Base-by-base conservation (phyloP, 257 asterid genomes). In the Nicotiana benthamiana region DNA sequence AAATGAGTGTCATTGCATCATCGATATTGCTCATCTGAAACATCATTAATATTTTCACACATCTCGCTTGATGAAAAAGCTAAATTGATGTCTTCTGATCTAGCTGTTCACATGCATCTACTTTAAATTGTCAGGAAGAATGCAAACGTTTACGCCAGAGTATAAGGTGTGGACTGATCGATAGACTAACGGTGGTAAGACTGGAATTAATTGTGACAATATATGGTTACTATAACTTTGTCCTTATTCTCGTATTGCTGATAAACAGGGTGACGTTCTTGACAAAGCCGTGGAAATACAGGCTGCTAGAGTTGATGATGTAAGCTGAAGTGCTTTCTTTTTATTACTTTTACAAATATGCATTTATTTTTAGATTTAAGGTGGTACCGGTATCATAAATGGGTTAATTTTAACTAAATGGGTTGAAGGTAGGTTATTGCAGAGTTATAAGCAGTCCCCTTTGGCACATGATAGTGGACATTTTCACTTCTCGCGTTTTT, bases 71-170 rank as follows among this genome's bases (percentile, higher is more conserved):
- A 36, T 24, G 24, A 72, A 46, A 59, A 72, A 15, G 9, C 60
- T 40, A 51, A 13, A 72, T 22, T 24, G 61, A 46, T 72, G 40
- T 17, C 20, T n/a, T 40, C 17, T 30, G 36, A 51, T 79, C 59
- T 66, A 84, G 66, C 82, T 67, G 53, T 77, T 78, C 46, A 82
- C 24, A 65, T 16, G 1, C 52, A 65, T 46, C 40, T 75, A 68
- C 34, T 79, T 77, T 68, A 63, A 72, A 34, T 78, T 86, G 74
- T 79, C 89, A 96, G 99, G 99, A 96, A 84, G 99, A 96, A 90
- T 96, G 99, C 95, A 94, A 90, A 86, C 97, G 99, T 48, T 92
- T 96, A 68, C 98, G 99, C 61, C 98, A 94, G 86, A 94, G 99
- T 87, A 94, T 96, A 85, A 96, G 91, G 87, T 96, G 98, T 86